A percentile compares a stretch with the other conserved stretches of the same genome.
Evolutionary conservation across 768 basidiomycete genomes (phyloP).

Genomic region (Daedaleopsis nitida): DNA sequence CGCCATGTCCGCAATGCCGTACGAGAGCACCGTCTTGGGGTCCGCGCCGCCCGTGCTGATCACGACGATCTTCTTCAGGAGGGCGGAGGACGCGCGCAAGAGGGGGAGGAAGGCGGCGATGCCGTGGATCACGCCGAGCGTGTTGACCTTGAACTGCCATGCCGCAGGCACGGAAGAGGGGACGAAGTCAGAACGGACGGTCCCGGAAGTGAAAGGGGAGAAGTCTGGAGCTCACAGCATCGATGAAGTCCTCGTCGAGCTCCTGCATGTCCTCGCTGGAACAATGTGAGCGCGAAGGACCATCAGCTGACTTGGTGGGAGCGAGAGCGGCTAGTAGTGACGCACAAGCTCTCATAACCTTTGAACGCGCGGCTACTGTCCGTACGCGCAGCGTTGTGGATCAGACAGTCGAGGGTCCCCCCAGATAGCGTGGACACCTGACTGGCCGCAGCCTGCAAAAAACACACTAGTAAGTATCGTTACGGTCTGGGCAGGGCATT

Average conservation of each 20-base stretch:
- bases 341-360: constrained; percentile 26
- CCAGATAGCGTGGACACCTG: constrained; percentile 29
- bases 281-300: not conserved
- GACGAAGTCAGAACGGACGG: no score
- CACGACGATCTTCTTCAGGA: constrained; percentile 37
- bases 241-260: constrained; percentile 16
- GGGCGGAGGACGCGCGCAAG: constrained; percentile 38
- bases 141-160: constrained; percentile 28
- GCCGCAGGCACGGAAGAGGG: no score
- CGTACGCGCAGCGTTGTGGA: constrained; percentile 38
- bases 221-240: no score
- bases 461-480: not conserved
- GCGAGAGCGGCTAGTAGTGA: constrained; percentile 7
- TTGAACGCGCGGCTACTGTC: constrained; percentile 7
- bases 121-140: no score
- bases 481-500: not conserved
- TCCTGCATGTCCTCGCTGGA: constrained; percentile 10
- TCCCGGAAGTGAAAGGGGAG: no score
- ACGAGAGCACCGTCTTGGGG: constrained; percentile 25
- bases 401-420: constrained; percentile 36
- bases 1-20: constrained; percentile 8
- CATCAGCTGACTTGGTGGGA: no score
- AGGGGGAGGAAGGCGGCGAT: not conserved
- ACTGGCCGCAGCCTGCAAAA: constrained; percentile 21
- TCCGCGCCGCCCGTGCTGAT: constrained; percentile 35